Conservation (phyloP, 768 basidiomycete genomes). For the Tulasnella sp. region DNA sequence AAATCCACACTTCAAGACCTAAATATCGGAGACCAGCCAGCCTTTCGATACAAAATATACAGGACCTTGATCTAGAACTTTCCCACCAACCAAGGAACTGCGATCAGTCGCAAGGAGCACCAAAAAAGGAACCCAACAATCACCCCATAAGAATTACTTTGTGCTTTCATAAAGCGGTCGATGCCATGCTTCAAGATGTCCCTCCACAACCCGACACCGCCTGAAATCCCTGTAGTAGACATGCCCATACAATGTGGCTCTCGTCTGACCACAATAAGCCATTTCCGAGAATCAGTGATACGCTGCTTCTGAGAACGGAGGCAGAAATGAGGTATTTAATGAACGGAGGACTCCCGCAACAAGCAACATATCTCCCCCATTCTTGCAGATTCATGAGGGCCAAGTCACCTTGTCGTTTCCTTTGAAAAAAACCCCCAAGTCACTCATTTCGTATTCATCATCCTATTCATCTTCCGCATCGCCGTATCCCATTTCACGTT, state of each 20-base stretch:
- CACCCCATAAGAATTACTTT: too few relatives aligned
- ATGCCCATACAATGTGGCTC: conserved; percentile 74
- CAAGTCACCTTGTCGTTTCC: conserved; percentile 52
- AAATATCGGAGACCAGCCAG: conserved; percentile 38
- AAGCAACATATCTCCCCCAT: conserved; percentile 35
- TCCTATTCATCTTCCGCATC: conserved; percentile 56
- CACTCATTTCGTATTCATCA: conserved; percentile 8
- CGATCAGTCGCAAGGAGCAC: conserved; percentile 62
- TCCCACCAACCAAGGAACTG: conserved; percentile 92
- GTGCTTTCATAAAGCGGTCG: too few relatives aligned
- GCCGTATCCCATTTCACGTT: not conserved
- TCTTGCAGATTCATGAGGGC: conserved; percentile 62
- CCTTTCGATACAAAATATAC: conserved; percentile 77
- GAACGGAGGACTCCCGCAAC: conserved; percentile 51
- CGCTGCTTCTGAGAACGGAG: too few relatives aligned
- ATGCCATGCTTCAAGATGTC: conserved; percentile 67
- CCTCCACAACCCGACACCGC: conserved; percentile 94
- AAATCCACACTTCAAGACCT: not conserved
- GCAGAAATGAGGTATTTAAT: too few relatives aligned
- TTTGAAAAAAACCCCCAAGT: conserved; percentile 57
- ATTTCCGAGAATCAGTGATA: too few relatives aligned
- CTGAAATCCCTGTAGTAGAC: conserved; percentile 91
- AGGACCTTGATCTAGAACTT: conserved; percentile 78
- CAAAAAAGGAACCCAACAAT: too few relatives aligned
- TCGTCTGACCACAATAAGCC: conserved; percentile 50